phyloP scores from a whole-genome alignment of 371 early-diverging fungal genomes.

The Cokeromyces recurvatus region DNA sequence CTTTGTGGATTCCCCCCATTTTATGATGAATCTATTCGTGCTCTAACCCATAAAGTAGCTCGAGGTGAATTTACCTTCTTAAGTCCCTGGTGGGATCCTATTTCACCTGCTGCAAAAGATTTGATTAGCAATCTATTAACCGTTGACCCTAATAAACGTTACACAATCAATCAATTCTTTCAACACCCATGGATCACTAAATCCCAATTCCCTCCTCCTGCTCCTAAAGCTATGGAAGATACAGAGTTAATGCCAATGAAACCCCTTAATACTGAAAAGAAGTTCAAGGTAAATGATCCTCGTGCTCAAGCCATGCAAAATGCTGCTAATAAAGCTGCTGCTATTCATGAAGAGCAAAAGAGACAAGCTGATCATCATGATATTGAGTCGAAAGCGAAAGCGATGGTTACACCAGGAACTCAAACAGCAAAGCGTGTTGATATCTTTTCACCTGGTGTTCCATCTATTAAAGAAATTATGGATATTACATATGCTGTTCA shows the following conservation, averaged over 20 bases:
- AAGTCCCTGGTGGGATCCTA: conserved; percentile 76
- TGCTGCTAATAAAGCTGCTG: conserved; percentile 18
- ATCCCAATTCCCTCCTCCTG: conserved; percentile 24
- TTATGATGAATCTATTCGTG: conserved; percentile 61
- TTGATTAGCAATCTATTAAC: conserved; percentile 61
- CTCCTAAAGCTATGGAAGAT: neutral
- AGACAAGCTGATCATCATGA: conserved; percentile 21
- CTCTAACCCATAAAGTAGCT: conserved; percentile 57
- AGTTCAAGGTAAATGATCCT: conserved; percentile 7
- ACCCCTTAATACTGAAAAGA: conserved; percentile 5
- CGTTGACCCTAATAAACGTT: conserved; percentile 49
- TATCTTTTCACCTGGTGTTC: conserved; percentile 41
- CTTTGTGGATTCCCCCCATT: conserved; percentile 79
- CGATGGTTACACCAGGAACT: conserved; percentile 1
- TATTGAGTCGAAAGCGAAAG: no score
- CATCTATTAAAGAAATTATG: conserved; percentile 47
- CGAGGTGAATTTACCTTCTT: conserved; percentile 60
- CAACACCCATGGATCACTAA: conserved; percentile 77
- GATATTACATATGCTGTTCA: conserved; percentile 54
- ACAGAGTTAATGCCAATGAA: neutral
- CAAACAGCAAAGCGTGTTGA: conserved; percentile 15
- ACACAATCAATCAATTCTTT: conserved; percentile 65
- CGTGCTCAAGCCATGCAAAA: conserved; percentile 20
- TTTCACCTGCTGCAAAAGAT: conserved; percentile 65
- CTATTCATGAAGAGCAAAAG: conserved; percentile 15